Base-by-base conservation (phyloP, 2,329 filamentous ascomycete genomes). In the Aureobasidium namibiae region DNA sequence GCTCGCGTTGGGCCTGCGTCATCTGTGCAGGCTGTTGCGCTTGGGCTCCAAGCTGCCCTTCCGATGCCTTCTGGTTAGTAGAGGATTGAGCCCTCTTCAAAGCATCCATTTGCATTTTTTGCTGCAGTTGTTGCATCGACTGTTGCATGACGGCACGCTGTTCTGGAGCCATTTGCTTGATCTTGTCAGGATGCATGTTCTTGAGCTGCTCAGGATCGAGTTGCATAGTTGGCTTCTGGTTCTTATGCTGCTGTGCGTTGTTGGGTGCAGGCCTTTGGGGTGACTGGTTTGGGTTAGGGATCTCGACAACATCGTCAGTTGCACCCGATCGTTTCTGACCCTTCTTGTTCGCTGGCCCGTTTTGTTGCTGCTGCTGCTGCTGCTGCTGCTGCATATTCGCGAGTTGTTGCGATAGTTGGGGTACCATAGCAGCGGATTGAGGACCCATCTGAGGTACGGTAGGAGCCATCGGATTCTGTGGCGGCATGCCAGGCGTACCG, bases 271-370 rank as follows among this genome's bases (percentile, higher is more conserved):
- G 44, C 16, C 42, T 45, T 42, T 59, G 60, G 16, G 54, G 54
- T 14, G 60, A 59, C 38, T 42, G 61, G 57, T 60, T 74, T 59
- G 61, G 68, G 52, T 67, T 73, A 11, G 67, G 68, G 41, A 72
- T 69, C 56, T 78, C 75, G 23, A 69, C 62, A 14, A 72, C 66
- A 63, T 78, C 76, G 23, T 77, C 75, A 56, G 70, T 74, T 10
- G 71, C 16, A 21, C 60, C 60, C 16, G 58, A 68, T 36, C 72
- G 67, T 64, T 74, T 74, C 18, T 68, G 61, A 23, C 68, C 67
- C 62, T 71, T 67, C 57, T 65, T 50, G 5, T 52, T 67, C 6
- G 21, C 33, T 18, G 44, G 26, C 9, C n/a, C 33, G 8, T 48
- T 48, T 8, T 39, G n/a, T n/a, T n/a, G n/a, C n/a, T n/a, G n/a